Evolutionary conservation across 2,329 filamentous ascomycete genomes (phyloP).

Genomic region (Stachybotrys elegans): DNA sequence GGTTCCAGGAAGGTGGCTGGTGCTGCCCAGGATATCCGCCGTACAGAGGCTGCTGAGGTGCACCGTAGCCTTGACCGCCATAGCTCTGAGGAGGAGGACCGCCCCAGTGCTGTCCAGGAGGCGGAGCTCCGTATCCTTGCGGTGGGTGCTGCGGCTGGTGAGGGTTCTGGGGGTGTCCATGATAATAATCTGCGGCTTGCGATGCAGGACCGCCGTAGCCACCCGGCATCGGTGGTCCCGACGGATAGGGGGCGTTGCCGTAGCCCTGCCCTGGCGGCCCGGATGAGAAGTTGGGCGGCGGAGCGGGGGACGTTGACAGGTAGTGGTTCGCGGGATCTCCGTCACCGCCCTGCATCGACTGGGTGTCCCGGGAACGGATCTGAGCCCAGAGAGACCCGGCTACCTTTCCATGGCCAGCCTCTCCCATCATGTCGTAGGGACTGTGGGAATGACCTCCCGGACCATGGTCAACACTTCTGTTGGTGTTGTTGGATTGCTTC

Average conservation of each 20-base stretch:
- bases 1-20: slow-evolving; percentile 25
- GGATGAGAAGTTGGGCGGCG: slow-evolving; percentile 22
- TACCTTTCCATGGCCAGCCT: slow-evolving; percentile 51
- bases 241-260: slow-evolving; percentile 24
- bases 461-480: slow-evolving; percentile 23
- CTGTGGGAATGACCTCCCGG: slow-evolving; percentile 35
- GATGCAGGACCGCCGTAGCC: slow-evolving; percentile 21
- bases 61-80: slow-evolving; percentile 17
- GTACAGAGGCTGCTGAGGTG: slow-evolving; percentile 15
- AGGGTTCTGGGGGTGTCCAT: slow-evolving; percentile 20
- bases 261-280: slow-evolving; percentile 35
- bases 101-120: slow-evolving; percentile 22
- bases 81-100: slow-evolving; percentile 21
- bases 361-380: slow-evolving; percentile 53
- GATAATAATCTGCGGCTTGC: slow-evolving; percentile 24
- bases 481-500: slow-evolving; percentile 23
- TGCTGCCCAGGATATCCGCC: slow-evolving; percentile 15
- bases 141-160: slow-evolving; percentile 20
- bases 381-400: slow-evolving; percentile 57
- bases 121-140: slow-evolving; percentile 17
- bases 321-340: slow-evolving; percentile 30
- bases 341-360: slow-evolving; percentile 47
- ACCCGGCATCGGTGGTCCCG: slow-evolving; percentile 17
- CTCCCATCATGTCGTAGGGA: slow-evolving; percentile 34
- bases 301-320: slow-evolving; percentile 33